Evolutionary conservation across 345 rosid genomes (phyloP).

Genomic region (Gossypioides kirkii): DNA sequence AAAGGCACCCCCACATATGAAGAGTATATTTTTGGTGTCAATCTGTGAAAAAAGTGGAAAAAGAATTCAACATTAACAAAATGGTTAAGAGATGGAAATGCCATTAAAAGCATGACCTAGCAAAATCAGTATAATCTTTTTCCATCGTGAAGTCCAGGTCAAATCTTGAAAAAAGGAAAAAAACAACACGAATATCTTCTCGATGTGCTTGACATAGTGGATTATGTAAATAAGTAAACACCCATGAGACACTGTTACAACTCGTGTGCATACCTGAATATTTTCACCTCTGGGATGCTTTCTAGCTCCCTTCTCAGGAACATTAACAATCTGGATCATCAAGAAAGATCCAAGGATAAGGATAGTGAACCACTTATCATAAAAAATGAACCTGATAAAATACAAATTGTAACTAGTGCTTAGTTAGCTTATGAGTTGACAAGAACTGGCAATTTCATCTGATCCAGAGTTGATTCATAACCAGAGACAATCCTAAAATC

Average conservation of each 20-base stretch:
- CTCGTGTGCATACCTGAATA: constrained; percentile 63
- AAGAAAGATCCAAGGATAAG: constrained; percentile 10
- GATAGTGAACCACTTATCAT: constrained; percentile 6
- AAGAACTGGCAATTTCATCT: constrained; percentile 1
- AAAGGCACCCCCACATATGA: constrained; percentile 99
- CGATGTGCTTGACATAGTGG: not conserved
- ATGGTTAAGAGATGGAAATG: not conserved
- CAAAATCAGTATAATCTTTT: not conserved
- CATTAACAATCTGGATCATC: constrained; percentile 72
- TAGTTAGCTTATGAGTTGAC: not conserved
- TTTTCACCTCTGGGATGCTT: constrained; percentile 99
- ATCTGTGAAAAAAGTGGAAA: constrained; percentile 42
- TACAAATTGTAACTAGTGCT: not conserved
- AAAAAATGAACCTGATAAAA: not conserved
- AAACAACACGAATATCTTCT: not conserved
- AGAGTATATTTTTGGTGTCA: constrained; percentile 97
- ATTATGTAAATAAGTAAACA: not conserved
- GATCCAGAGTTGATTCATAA: not conserved
- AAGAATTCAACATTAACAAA: not conserved
- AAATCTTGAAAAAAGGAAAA: not conserved
- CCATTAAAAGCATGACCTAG: not conserved
- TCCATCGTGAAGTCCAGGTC: not conserved
- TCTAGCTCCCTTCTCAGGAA: constrained; percentile 98
- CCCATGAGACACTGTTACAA: not conserved
- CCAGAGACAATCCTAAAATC: constrained; percentile 1